These are phyloP conservation scores for Chaetomium cochliodes DNA, from an alignment of 495 filamentous ascomycete genomes.

Conservation along the genomic window DNA sequence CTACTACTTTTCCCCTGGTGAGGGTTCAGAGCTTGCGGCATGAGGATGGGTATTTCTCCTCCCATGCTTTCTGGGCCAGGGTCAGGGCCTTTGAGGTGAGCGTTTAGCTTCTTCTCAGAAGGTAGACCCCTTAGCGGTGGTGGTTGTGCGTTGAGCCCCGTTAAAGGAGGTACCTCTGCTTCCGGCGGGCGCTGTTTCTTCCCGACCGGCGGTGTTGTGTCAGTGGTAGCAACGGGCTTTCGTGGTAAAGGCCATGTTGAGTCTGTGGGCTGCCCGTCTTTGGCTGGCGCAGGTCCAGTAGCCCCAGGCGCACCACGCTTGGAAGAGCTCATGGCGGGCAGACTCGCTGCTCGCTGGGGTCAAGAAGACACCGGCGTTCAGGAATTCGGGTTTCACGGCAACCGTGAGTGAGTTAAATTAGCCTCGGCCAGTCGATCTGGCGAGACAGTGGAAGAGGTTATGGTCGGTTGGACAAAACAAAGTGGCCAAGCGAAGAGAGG, in stretches of 20 bases:
- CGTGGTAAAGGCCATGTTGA: conserved; percentile 14
- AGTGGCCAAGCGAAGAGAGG: neutral
- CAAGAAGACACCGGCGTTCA: neutral
- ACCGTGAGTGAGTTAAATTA: neutral
- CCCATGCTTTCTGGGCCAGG: neutral
- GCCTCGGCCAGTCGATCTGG: neutral
- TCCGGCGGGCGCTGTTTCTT: neutral
- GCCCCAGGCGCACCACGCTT: conserved; percentile 1
- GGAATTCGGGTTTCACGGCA: neutral
- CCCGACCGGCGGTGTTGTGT: neutral
- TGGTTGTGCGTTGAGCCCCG: neutral
- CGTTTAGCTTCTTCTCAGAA: neutral
- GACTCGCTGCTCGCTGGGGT: neutral
- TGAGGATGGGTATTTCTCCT: neutral
- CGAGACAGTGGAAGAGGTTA: neutral
- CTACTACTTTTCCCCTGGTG: neutral
- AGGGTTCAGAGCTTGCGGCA: neutral
- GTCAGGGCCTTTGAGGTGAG: neutral
- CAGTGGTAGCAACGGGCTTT: neutral
- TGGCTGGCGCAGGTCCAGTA: neutral
- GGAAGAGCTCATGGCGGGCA: neutral
- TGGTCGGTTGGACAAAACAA: neutral
- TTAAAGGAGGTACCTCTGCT: neutral
- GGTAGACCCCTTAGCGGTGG: neutral
- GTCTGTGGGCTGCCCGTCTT: neutral